Evolutionary conservation across 2,329 filamentous ascomycete genomes (phyloP), one percentile per base, ranked within the genome.

Genomic region (Raffaelea ambrosiae): DNA sequence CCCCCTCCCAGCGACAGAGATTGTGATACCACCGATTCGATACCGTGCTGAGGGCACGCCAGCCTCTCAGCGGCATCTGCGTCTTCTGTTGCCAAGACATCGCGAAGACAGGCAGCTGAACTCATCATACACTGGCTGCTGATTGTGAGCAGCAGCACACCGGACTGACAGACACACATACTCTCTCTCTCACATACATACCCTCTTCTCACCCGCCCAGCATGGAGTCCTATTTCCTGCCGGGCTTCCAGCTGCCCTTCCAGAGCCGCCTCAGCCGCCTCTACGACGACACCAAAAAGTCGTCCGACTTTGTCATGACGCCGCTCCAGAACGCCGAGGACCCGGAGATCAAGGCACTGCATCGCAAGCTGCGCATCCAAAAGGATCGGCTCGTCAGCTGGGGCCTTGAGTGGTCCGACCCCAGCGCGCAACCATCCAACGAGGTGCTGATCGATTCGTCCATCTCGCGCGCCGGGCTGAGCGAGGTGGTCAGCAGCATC

Each of bases 391-490:
- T 90, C 42, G 81, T 87, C 50, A 84, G 81, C 51, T 91, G 86
- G 86, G 86, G 86, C 0, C 69, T 88, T 46, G 84, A 88, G 62
- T 91, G 86, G 86, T 86, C 81, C 48, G 85, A 89, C 61, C 80
- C 83, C 16, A 76, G 72, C 54, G 76, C 83, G 58, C 26, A 29
- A 13, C 26, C 26, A 13, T 61, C 61, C 14, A 58, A 61, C 51
- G 62, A 65, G 53, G 77, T 79, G 57, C 80, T 86, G 62, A 89
- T 90, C 53, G 80, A 84, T 58, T 79, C 82, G 58, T 79, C 78
- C 14, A 69, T 84, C 9, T 86, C 84, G 57, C 82, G 84, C 61
- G 83, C 83, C 46, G 86, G 86, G 20, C 67, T 90, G 48, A 86
- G 83, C 50, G 85, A 89, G 61, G 78, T 87, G 2, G 86, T 90